Base-by-base conservation (phyloP, 805 yeast genomes). In the Tetrapisispora arboricola region DNA sequence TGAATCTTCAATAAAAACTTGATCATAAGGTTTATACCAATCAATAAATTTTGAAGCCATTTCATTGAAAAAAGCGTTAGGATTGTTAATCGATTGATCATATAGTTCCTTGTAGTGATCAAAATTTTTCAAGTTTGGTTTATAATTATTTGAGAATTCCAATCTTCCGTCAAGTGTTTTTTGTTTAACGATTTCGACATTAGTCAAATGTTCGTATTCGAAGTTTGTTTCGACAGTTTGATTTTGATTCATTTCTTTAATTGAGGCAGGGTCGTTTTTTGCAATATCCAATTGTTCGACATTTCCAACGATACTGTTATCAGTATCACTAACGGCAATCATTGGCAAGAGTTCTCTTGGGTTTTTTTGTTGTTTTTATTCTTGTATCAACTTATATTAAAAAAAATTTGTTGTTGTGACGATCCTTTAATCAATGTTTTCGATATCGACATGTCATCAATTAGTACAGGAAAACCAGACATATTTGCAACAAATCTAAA, bases 1-100 rank as follows among this genome's bases (percentile, higher is more conserved):
- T 11, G 52, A 44, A 54, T 72, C 53, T 73, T 60, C 53, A 13
- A 55, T 37, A 40, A 44, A 58, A 17, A 49, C 92, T 44, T 73
- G 70, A 52, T 72, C 69, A 64, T 84, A 88, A 40, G 78, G 86
- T 44, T 70, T 75, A 58, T 80, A 84, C 96, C 96, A 88, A 53
- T 73, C 65, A 50, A 88, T 72, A 42, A 76, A 71, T 55, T 80
- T 75, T 43, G 70, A 72, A 38, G 95, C 96, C 60, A 73, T 67
- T 38, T 77, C 75, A 36, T 87, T 88, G 61, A 84, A 88, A 62
- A 90, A 88, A 27, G 65, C 71, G 41, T 75, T 82, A 32, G 97
- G 97, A 55, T 84, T 75, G 43, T 75, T 70, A 49, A 88, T 76
- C 20, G 94, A 83, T 68, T 84, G 71, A 47, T 75, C 61, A 68